phyloP scores from a whole-genome alignment of 208 protist species.

The Acanthamoeba healyi region DNA sequence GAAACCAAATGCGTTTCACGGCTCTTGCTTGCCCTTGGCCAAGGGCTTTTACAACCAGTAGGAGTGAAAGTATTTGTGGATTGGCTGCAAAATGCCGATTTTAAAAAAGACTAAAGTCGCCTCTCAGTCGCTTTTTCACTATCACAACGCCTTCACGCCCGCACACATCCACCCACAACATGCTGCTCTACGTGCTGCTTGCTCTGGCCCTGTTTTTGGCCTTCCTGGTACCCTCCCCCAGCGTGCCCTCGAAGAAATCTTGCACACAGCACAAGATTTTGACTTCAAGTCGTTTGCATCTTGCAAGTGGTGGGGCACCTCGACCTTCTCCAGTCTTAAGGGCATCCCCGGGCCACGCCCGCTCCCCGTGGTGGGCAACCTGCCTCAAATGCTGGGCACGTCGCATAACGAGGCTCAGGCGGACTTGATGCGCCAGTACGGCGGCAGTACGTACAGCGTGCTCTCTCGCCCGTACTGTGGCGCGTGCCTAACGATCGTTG shows the following conservation, averaged over 20 bases:
- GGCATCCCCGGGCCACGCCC: slow-evolving; percentile 4
- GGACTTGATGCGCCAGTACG: background rate
- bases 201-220: background rate
- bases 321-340: background rate
- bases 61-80: too few species aligned
- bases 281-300: background rate
- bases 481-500: too few species aligned
- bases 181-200: background rate
- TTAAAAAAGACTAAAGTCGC: too few species aligned
- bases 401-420: background rate
- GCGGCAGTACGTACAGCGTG: background rate
- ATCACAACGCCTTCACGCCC: background rate
- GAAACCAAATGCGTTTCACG: too few species aligned
- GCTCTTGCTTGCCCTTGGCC: too few species aligned
- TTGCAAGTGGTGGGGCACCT: slow-evolving; percentile 7
- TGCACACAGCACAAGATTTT: background rate
- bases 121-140: background rate
- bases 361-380: background rate
- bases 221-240: background rate
- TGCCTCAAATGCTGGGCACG: background rate
- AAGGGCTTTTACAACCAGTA: too few species aligned
- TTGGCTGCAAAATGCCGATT: too few species aligned
- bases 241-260: too few species aligned
- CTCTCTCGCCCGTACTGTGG: too few species aligned
- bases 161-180: background rate